Conservation (phyloP, 1,284 basidiomycete species). For the Heterobasidion annosum region DNA sequence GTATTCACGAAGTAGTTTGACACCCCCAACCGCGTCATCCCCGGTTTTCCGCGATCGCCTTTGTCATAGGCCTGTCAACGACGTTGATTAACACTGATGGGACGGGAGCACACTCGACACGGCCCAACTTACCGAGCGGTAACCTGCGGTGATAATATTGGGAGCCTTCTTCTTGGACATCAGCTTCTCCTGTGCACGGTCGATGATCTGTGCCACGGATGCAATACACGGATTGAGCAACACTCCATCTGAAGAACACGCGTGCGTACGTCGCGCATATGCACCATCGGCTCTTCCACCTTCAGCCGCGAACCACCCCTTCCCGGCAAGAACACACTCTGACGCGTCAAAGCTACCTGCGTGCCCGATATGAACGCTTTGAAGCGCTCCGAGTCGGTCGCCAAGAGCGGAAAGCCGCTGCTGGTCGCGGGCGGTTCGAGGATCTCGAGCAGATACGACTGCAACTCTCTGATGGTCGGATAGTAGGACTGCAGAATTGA, state of each 20-base stretch:
- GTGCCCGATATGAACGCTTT: conserved; percentile 5
- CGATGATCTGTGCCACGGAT: conserved; percentile 39
- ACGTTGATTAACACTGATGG: background rate
- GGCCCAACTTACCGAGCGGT: conserved; percentile 38
- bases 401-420: conserved; percentile 4
- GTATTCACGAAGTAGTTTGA: conserved; percentile 69
- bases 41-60: conserved; percentile 17
- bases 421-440: conserved; percentile 15
- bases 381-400: conserved; percentile 16
- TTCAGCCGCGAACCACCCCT: conserved; percentile 15
- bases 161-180: conserved; percentile 32
- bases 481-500: conserved; percentile 28
- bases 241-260: background rate
- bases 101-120: background rate
- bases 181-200: conserved; percentile 45
- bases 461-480: conserved; percentile 26
- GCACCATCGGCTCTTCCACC: conserved; percentile 29
- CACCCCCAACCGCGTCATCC: conserved; percentile 27
- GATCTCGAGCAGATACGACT: conserved; percentile 32
- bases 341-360: conserved; percentile 5
- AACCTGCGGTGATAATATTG: conserved; percentile 61
- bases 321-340: background rate
- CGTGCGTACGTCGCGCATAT: conserved; percentile 45
- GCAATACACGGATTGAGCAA: background rate
- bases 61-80: conserved; percentile 15